Percentiles rank a stretch among this genome's conserved stretches.
Evolutionary conservation across 164 flowering plant species (phyloP).

Genomic region (Vitis rotundifolia): DNA sequence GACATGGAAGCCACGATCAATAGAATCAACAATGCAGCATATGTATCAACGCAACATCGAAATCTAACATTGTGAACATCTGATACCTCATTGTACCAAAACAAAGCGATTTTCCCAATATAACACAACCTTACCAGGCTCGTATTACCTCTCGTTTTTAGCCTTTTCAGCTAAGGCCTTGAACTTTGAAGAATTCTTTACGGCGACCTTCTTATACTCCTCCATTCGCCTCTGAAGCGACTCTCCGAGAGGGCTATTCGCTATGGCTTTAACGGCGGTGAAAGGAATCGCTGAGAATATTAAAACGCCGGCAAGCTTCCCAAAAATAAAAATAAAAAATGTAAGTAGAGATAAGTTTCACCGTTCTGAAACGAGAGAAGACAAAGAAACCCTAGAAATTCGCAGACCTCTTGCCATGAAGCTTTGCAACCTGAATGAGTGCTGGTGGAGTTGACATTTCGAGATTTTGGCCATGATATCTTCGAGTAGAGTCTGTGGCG

Average conservation of each 20-base stretch:
- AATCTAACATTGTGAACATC: no score
- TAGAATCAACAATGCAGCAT: no score
- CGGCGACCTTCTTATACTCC: constrained; percentile 56
- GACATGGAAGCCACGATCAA: no score
- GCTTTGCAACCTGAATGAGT: constrained; percentile 33
- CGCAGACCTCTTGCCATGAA: constrained; percentile 55
- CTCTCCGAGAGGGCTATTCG: constrained; percentile 82
- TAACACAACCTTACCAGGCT: neutral
- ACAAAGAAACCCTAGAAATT: neutral
- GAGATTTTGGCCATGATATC: constrained; percentile 1
- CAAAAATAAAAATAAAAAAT: neutral
- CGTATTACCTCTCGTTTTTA: constrained; percentile 58
- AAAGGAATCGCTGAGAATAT: constrained; percentile 94
- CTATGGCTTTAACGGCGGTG: constrained; percentile 89
- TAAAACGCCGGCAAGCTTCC: constrained; percentile 81
- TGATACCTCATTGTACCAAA: no score
- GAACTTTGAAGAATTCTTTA: constrained; percentile 50
- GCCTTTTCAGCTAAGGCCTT: constrained; percentile 59
- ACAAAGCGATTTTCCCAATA: no score
- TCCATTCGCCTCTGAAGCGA: constrained; percentile 63
- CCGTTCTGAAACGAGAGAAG: neutral
- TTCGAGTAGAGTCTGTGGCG: neutral
- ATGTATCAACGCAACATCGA: no score
- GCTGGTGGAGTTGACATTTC: neutral
- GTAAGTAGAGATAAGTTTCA: neutral